Percentiles rank a stretch among this genome's conserved stretches.
Evolutionary conservation across 306 rosid genomes (phyloP).

Genomic region (Cicer arietinum): DNA sequence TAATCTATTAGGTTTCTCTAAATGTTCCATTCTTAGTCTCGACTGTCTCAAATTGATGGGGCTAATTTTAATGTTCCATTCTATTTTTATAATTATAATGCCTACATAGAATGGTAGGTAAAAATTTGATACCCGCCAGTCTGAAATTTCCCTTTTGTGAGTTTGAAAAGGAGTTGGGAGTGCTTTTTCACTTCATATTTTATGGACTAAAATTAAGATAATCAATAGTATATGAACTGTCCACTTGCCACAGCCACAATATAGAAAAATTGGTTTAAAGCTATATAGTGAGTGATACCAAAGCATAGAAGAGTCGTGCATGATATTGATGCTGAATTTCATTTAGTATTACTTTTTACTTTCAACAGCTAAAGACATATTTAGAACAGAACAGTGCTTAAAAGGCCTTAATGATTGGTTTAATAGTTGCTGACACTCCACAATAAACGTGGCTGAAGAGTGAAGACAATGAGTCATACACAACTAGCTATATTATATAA

Average conservation of each 20-base stretch:
- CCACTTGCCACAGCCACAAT: background rate
- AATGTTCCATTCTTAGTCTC: constrained; percentile 38
- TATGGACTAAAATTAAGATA: constrained; percentile 13
- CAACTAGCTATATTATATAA: constrained; percentile 1
- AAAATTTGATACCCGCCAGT: constrained; percentile 33
- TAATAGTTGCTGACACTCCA: background rate
- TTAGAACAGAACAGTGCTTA: background rate
- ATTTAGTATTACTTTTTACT: background rate
- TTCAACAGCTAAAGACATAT: background rate
- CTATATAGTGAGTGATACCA: background rate
- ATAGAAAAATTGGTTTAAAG: too few relatives aligned
- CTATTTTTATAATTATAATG: constrained; percentile 10
- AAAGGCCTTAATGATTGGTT: background rate
- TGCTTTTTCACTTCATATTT: constrained; percentile 7
- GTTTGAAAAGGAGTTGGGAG: constrained; percentile 28
- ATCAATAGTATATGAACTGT: background rate
- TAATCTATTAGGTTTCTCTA: constrained; percentile 27
- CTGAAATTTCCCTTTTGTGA: constrained; percentile 22
- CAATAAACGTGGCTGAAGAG: background rate
- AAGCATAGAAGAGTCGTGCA: constrained; percentile 1
- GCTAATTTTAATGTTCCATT: constrained; percentile 1
- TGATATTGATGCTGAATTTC: constrained; percentile 6
- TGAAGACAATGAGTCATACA: background rate
- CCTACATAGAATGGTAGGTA: constrained; percentile 33
- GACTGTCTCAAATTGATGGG: constrained; percentile 9